Base-by-base conservation (phyloP, 2,329 filamentous ascomycete species). In the Massarina eburnea region DNA sequence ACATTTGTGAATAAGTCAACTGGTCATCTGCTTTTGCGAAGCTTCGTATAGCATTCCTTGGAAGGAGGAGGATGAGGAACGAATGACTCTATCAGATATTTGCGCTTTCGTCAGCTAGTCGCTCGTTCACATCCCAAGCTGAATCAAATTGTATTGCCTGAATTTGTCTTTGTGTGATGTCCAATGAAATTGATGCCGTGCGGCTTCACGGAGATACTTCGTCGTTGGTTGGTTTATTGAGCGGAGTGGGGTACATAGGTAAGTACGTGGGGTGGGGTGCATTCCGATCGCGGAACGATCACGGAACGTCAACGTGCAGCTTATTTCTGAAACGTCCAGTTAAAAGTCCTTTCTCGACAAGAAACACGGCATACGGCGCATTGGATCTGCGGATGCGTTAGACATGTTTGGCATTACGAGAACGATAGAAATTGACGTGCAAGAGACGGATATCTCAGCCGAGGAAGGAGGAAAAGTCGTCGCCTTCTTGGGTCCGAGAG, bases 401-500 rank as follows among this genome's bases (percentile, higher is more conserved):
- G 5, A n/a, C 12, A 32, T 32, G 29, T 32, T 6, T n/a, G 17
- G 17, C 6, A 32, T 32, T n/a, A n/a, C n/a, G n/a, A n/a, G n/a
- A n/a, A n/a, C n/a, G n/a, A n/a, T n/a, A n/a, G n/a, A n/a, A 32
- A 32, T 41, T 26, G 22, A 41, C 24, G 27, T 21, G 8, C 38
- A 36, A 46, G 43, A 43, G 34, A 54, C 37, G 48, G 33, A n/a
- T n/a, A n/a, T n/a, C n/a, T 30, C 27, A 43, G 29, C 21, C 32
- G 5, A 14, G 15, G 32, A 30, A 36, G 20, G 34, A 46, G 10
- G 41, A 54, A 18, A 62, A 54, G 61, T 64, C 19, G 68, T 82
- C 20, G 78, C 82, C 33, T 88, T 82, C 60, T 68, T 88, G 22
- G 84, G 84, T 7, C 84, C 84, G 3, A 68, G 76, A 55, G 82